These are phyloP conservation scores for Amphibolis antarctica DNA, from an alignment of 106 monocot genomes.

Conservation along the genomic window DNA sequence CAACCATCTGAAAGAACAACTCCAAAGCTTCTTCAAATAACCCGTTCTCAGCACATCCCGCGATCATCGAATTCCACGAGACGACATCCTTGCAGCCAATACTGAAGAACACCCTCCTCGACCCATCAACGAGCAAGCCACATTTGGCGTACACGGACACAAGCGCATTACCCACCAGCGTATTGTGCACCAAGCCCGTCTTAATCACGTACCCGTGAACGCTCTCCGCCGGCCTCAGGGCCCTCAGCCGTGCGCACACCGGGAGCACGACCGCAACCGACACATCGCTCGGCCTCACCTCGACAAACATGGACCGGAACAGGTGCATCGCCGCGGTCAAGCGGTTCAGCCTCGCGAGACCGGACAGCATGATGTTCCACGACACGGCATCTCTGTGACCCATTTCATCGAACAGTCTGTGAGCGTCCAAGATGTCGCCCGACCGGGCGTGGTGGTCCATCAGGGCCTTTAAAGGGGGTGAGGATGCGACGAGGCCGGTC, in stretches of 20 bases:
- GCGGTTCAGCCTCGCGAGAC: constrained; percentile 23
- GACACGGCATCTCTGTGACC: constrained; percentile 29
- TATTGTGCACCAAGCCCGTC: constrained; percentile 36
- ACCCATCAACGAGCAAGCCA: constrained; percentile 22
- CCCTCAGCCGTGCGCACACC: constrained; percentile 25
- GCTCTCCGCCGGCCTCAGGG: constrained; percentile 18
- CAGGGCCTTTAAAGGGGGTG: constrained; percentile 33
- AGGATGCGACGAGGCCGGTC: not conserved
- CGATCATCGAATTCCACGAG: constrained; percentile 67
- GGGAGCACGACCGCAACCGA: constrained; percentile 46
- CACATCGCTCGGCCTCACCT: constrained; percentile 21
- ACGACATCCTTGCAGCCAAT: constrained; percentile 44
- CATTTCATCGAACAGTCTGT: constrained; percentile 24
- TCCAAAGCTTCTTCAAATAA: constrained; percentile 27
- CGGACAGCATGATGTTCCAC: constrained; percentile 50
- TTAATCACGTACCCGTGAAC: constrained; percentile 39
- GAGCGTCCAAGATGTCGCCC: constrained; percentile 23
- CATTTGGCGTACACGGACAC: constrained; percentile 63
- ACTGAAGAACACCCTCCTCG: constrained; percentile 16
- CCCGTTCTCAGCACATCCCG: constrained; percentile 37
- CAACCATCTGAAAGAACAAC: constrained; percentile 37
- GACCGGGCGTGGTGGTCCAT: constrained; percentile 47
- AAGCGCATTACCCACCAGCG: constrained; percentile 53
- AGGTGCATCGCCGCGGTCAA: constrained; percentile 14
- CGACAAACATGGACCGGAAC: constrained; percentile 29